Percentiles rank a stretch among this genome's conserved stretches.
Evolutionary conservation across 2,329 filamentous ascomycete genomes (phyloP).

Genomic region (Alternaria novae-zelandiae): DNA sequence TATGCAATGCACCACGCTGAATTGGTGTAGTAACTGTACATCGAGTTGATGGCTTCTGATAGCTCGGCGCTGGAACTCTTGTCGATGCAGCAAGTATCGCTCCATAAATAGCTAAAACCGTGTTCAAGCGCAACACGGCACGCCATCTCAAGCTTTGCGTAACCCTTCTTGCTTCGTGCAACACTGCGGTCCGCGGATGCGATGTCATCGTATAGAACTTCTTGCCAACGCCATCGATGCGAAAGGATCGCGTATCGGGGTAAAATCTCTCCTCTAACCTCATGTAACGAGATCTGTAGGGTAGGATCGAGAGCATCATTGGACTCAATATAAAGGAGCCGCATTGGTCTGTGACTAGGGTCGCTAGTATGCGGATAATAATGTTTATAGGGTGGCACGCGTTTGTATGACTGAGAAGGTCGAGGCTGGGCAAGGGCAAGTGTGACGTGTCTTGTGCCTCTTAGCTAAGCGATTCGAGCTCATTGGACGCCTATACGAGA

Average conservation of each 20-base stretch:
- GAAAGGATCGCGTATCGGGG: conserved; percentile 13
- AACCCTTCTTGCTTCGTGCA: background rate
- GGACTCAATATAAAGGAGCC: background rate
- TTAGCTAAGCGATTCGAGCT: background rate
- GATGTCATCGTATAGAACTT: conserved; percentile 8
- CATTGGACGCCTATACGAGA: background rate
- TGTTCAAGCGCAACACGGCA: background rate
- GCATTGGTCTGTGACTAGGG: background rate
- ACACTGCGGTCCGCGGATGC: background rate
- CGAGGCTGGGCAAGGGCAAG: background rate
- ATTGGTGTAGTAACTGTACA: background rate
- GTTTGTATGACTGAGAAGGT: background rate
- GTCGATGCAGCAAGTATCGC: conserved; percentile 1
- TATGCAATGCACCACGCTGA: background rate
- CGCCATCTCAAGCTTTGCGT: background rate
- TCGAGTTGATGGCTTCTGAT: background rate
- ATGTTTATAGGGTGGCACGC: background rate
- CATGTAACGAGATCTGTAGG: background rate
- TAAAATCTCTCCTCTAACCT: too few species aligned
- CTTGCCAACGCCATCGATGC: conserved; percentile 9
- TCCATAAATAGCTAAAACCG: background rate
- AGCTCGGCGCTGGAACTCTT: background rate
- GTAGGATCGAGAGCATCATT: background rate
- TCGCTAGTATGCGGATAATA: background rate
- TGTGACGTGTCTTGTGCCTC: background rate